phyloP scores from a whole-genome alignment of 2,329 filamentous ascomycete species.

The Fusarium hainanense region DNA sequence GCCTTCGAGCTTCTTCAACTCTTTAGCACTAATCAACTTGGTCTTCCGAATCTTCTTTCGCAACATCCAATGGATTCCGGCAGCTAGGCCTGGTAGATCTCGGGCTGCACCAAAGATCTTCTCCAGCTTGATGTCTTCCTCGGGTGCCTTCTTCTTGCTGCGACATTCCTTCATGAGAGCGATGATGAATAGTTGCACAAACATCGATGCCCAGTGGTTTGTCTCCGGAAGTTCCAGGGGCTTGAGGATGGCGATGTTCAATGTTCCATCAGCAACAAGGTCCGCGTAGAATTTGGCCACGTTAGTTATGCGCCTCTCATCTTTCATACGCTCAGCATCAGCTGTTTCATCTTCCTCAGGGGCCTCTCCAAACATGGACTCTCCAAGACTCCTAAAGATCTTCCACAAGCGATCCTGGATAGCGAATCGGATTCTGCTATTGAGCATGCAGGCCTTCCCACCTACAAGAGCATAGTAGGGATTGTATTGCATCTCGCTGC shows the following conservation, averaged over 20 bases:
- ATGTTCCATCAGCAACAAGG: constrained; percentile 58
- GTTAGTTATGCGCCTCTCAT: constrained; percentile 63
- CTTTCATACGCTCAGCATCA: constrained; percentile 58
- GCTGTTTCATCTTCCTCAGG: constrained; percentile 68
- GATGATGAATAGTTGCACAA: constrained; percentile 84
- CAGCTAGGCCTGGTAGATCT: constrained; percentile 74
- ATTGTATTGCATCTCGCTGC: constrained; percentile 86
- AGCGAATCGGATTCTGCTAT: constrained; percentile 80
- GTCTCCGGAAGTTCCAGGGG: constrained; percentile 83
- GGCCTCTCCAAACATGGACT: constrained; percentile 75
- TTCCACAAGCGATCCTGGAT: constrained; percentile 92
- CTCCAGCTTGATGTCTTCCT: constrained; percentile 68
- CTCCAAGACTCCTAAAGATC: constrained; percentile 86
- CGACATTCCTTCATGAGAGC: constrained; percentile 75
- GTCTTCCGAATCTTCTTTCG: constrained; percentile 78
- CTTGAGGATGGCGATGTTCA: constrained; percentile 66
- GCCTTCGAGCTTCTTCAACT: constrained; percentile 57
- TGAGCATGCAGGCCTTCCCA: constrained; percentile 74
- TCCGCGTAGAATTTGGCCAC: constrained; percentile 66
- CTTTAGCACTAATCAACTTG: constrained; percentile 61
- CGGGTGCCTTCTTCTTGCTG: constrained; percentile 54
- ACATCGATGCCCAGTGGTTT: constrained; percentile 78
- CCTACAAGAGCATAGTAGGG: constrained; percentile 93
- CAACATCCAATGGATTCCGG: constrained; percentile 83
- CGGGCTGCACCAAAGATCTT: constrained; percentile 74